Evolutionary conservation across 768 basidiomycete genomes (phyloP).

Genomic region (Arthromyces matolae): DNA sequence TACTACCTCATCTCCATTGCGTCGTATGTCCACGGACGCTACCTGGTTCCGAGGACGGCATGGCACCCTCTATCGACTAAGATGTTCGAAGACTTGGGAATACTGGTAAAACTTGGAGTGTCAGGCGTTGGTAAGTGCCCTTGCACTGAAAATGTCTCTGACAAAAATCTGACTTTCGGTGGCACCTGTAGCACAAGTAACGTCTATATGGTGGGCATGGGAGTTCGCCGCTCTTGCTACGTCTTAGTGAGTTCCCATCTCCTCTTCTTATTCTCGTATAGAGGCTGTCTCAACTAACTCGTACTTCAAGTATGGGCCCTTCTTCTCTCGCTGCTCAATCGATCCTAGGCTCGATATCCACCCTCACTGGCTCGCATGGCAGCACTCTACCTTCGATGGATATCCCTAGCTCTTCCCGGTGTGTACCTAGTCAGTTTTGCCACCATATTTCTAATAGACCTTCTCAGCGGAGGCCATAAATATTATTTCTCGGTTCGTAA

Average conservation of each 20-base stretch:
- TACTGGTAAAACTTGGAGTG: conserved; percentile 68
- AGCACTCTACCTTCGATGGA: conserved; percentile 66
- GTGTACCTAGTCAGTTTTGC: conserved; percentile 2
- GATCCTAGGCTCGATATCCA: conserved; percentile 69
- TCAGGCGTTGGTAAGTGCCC: conserved; percentile 64
- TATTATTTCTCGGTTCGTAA: conserved; percentile 16
- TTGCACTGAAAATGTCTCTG: background rate
- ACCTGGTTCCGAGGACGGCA: conserved; percentile 60
- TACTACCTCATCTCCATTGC: conserved; percentile 70
- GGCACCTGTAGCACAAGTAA: conserved; percentile 53
- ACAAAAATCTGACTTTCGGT: background rate
- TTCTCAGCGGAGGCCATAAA: conserved; percentile 15
- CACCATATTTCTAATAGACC: background rate
- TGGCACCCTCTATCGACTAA: conserved; percentile 72
- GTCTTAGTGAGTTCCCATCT: conserved; percentile 29
- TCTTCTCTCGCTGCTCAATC: conserved; percentile 81
- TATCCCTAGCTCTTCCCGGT: conserved; percentile 73
- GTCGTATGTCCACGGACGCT: conserved; percentile 59
- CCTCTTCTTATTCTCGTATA: background rate
- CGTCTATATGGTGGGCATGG: conserved; percentile 97
- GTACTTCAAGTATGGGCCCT: conserved; percentile 81
- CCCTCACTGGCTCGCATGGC: conserved; percentile 79
- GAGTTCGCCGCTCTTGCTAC: conserved; percentile 66
- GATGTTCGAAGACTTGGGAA: conserved; percentile 60
- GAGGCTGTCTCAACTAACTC: background rate